Conservation (phyloP, 2,329 filamentous ascomycete genomes). For the Colletotrichum salicis region DNA sequence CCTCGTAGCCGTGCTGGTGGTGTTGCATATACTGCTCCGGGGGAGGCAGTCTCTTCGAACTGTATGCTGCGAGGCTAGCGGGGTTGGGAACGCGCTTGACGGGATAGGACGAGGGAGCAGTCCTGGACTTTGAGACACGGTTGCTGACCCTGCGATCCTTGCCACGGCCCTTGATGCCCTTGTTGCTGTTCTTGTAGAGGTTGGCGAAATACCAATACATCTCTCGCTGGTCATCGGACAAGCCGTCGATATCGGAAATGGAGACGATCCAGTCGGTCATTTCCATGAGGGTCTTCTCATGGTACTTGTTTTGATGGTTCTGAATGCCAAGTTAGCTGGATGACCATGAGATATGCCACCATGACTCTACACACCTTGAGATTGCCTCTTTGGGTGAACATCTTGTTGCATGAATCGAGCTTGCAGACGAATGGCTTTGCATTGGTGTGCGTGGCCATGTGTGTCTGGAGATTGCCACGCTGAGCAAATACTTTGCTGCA, state of each 20-base stretch:
- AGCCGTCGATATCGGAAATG: conserved; percentile 68
- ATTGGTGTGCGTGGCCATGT: conserved; percentile 82
- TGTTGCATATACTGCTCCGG: conserved; percentile 35
- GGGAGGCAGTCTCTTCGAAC: conserved; percentile 28
- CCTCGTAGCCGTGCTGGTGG: conserved; percentile 29
- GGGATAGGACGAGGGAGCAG: conserved; percentile 29
- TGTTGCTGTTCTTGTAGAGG: conserved; percentile 98
- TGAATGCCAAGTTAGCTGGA: conserved; percentile 45
- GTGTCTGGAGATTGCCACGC: conserved; percentile 84
- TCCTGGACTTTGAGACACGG: conserved; percentile 39
- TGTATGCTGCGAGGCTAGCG: conserved; percentile 31
- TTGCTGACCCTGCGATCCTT: conserved; percentile 77
- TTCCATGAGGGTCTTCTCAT: conserved; percentile 76
- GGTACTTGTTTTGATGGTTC: conserved; percentile 96
- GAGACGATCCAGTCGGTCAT: conserved; percentile 78
- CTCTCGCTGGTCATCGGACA: conserved; percentile 76
- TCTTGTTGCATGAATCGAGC: conserved; percentile 85
- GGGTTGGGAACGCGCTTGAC: conserved; percentile 32
- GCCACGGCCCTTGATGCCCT: conserved; percentile 95
- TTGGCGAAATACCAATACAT: conserved; percentile 85
- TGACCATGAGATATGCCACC: background rate
- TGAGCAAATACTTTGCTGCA: conserved; percentile 89
- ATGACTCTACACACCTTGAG: conserved; percentile 73
- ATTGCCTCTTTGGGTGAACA: conserved; percentile 91
- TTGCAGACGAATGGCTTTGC: conserved; percentile 84